These are phyloP conservation scores for rapeseed (Brassica napus) DNA, from an alignment of 345 rosid species.

Conservation along the genomic window Da-Ae NC_063449.1:18968001-18968500, in stretches of 20 bases:
- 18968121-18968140: conserved; percentile 54
- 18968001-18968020: conserved; percentile 60
- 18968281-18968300: background rate
- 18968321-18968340: conserved; percentile 22
- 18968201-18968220: background rate
- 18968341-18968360: conserved; percentile 60
- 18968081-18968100: background rate
- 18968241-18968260: background rate
- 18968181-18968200: conserved; percentile 67
- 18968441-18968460: background rate
- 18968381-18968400: conserved; percentile 42
- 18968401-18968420: conserved; percentile 21
- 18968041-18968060: conserved; percentile 7
- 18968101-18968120: conserved; percentile 47
- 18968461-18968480: background rate
- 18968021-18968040: conserved; percentile 41
- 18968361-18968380: conserved; percentile 56
- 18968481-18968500: background rate
- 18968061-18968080: background rate
- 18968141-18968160: conserved; percentile 54
- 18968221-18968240: background rate
- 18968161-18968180: conserved; percentile 71
- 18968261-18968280: background rate
- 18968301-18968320: background rate
- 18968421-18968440: conserved; percentile 1